Evolutionary conservation across 2,329 filamentous ascomycete species (phyloP), one percentile per base, ranked within the genome.

Genomic region (Capronia coronata): DNA sequence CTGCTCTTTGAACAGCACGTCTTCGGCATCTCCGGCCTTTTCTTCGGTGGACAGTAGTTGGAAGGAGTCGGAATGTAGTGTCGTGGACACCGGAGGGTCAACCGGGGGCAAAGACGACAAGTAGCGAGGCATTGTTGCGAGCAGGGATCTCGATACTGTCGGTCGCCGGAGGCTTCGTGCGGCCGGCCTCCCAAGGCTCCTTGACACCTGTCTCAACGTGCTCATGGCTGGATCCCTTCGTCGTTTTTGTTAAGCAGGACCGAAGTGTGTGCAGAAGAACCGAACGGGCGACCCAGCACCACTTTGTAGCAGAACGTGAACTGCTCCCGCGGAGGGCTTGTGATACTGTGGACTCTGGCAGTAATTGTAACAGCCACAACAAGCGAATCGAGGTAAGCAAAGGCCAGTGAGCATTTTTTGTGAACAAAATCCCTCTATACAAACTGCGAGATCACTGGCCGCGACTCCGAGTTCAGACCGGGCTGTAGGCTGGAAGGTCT

Each of bases 1-100:
- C 65, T 96, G 87, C 55, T 86, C 79, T 35, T 90, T 80, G 67
- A 90, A 94, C 1, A 96, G 76, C 1, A 81, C 81, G 69, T 97
- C 89, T 68, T 97, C 93, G 0, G 87, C 81, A 14, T 77, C 75
- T 13, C 88, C 88, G 0, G 84, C 74, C 68, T 97, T 96, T 49
- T 84, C 74, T 25, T 78, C 70, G 58, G 89, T 87, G 34, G 87
- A 77, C 0, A 96, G 77, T 11, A 96, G 77, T 66, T 96, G 91
- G 71, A 91, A 96, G 22, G 86, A 79, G 63, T 94, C 88, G 49
- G 85, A 80, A 0, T 85, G 75, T 2, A 82, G 71, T 7, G 73
- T 68, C 16, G 74, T 71, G 13, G 83, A 82, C 19, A 87, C 67
- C 13, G 83, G 80, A 19, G 81, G 80, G 13, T 78, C 65, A 37